These are phyloP conservation scores for Sordariomycetes sp. DNA, from an alignment of 2,329 filamentous ascomycete genomes.

Conservation along the genomic window DNA sequence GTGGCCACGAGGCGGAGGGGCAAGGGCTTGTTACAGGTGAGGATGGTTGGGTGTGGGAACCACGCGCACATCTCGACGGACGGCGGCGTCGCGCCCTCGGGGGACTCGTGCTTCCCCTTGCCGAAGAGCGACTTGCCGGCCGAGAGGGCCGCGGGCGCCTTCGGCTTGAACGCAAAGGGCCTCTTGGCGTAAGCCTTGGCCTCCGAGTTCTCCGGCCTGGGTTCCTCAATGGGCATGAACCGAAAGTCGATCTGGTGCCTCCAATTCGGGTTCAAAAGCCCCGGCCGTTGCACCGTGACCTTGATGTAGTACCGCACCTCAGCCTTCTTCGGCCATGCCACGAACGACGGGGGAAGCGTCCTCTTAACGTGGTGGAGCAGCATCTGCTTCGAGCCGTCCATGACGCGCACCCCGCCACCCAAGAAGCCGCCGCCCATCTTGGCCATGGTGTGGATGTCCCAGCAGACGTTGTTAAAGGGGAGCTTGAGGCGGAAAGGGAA, in stretches of 20 bases:
- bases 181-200: slow-evolving; percentile 79
- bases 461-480: slow-evolving; percentile 62
- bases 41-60: slow-evolving; percentile 72
- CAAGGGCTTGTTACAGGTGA: slow-evolving; percentile 79
- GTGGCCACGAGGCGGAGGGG: slow-evolving; percentile 70
- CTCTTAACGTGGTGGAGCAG: slow-evolving; percentile 62
- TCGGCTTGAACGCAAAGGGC: slow-evolving; percentile 42
- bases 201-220: slow-evolving; percentile 48
- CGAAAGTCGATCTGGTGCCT: slow-evolving; percentile 58
- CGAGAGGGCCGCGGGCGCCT: slow-evolving; percentile 15
- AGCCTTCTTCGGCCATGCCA: slow-evolving; percentile 74
- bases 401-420: slow-evolving; percentile 39
- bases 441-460: slow-evolving; percentile 36
- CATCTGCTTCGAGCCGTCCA: slow-evolving; percentile 50
- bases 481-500: slow-evolving; percentile 73
- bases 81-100: slow-evolving; percentile 29
- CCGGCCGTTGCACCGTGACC: slow-evolving; percentile 81
- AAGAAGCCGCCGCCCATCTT: slow-evolving; percentile 34
- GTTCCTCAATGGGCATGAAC: slow-evolving; percentile 87
- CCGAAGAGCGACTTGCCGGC: slow-evolving; percentile 43
- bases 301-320: slow-evolving; percentile 94
- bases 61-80: slow-evolving; percentile 67
- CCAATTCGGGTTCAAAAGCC: slow-evolving; percentile 83
- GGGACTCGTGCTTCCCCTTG: slow-evolving; percentile 10
- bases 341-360: slow-evolving; percentile 79